Base-by-base conservation (phyloP, 345 rosid genomes). In the Alliaria petiolata region DNA sequence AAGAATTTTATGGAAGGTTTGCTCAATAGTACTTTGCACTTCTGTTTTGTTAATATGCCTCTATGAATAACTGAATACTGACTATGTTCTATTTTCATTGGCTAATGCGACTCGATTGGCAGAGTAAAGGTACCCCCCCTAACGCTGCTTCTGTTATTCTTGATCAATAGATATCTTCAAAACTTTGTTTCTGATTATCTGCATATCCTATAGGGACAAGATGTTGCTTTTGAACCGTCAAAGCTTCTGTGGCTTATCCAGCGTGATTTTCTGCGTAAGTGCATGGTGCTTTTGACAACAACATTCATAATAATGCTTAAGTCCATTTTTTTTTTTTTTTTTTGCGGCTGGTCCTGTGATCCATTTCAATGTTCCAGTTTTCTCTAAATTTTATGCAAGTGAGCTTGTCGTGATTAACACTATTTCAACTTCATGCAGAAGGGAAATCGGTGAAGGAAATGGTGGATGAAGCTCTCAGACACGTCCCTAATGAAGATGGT, bases 1-100 rank as follows among this genome's bases (percentile, higher is more conserved):
- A 95, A 85, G 99, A 95, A 78, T 95, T 95, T 80, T 95, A 95
- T 78, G 99, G 97, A 84, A 95, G 99, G 97, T 89, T 75, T 79
- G 77, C 30, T 52, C 51, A 58, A 20, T 65, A 22, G 7, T 35
- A 55, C 60, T 65, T 58, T 22, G 33, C 60, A 28, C 16, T 77
- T 62, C n/a, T 40, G 30, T 70, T 67, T 39, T 35, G 4, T 65
- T 53, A 66, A 28, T 56, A 28, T 55, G n/a, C 31, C 17, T 54
- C 39, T 54, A 53, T 33, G 51, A 42, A 36, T 74, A 50, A 93
- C 83, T 33, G 51, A 42, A 36, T 74, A 46, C 95, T 84, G 77
- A 84, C 85, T 78, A 72, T 31, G 78, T 72, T 79, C 63, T 69
- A 42, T 67, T 67, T 81, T 79, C 73, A 60, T 71, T 81, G 76